Evolutionary conservation across 768 basidiomycete genomes (phyloP), one percentile per base, ranked within the genome.

Genomic region (Russula sp.): DNA sequence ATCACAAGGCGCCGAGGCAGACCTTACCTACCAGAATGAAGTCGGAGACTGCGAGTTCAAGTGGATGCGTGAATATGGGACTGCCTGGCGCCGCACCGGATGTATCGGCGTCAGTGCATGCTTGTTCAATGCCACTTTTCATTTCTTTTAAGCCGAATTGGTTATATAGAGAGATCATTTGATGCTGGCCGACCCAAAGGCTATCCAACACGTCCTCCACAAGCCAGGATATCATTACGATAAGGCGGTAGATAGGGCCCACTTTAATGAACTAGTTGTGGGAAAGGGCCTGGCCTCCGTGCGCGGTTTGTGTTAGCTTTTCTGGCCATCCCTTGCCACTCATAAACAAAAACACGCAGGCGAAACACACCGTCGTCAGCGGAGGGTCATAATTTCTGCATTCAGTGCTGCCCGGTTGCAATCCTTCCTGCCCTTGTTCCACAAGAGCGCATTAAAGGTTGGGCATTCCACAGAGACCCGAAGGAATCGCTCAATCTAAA

Each of bases 161-260:
- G 25, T 29, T 3, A 29, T n/a, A n/a, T 29, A 29, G 56, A 5
- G 66, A 62, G 60, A 58, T 3, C n/a, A 9, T 11, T 34, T 18
- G 29, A 43, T 45, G 9, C 14, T 59, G 16, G 42, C 10, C 25
- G 61, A 42, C 20, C 45, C 58, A 2, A 53, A 72, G 67, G 72
- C 72, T 3, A 53, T 72, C 2, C 72, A 72, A 64, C 67, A 71
- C 60, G 62, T 73, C 45, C 67, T 69, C 18, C 70, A 73, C 54
- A 69, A 65, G 34, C 70, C 70, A 1, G 71, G 72, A 22, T 5
- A 38, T 13, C 25, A 29, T 3, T 29, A 29, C 25, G 25, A 29
- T 29, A 29, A 29, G 25, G 25, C 25, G 25, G 25, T 29, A 3
- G 25, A 29, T 29, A 29, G 25, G 25, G 25, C 25, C 25, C 25